A percentile compares a stretch with the other conserved stretches of the same genome.
Evolutionary conservation across 306 rosid genomes (phyloP).

Genomic region (Sindora glabra): DNA sequence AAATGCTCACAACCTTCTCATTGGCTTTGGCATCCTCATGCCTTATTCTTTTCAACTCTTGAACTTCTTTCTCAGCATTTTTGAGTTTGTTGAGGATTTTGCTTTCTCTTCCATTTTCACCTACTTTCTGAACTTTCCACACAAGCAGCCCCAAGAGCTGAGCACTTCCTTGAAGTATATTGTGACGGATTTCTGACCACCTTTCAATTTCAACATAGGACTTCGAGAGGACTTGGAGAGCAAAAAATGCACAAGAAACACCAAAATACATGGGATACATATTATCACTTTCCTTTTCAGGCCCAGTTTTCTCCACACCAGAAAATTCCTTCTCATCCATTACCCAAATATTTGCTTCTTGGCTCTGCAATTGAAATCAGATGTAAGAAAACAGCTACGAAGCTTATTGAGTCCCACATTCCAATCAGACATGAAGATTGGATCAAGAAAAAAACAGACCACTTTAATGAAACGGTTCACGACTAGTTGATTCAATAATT

Average conservation of each 20-base stretch:
- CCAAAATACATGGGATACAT: slow-evolving; percentile 76
- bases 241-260: slow-evolving; percentile 82
- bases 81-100: slow-evolving; percentile 33
- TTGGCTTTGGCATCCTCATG: slow-evolving; percentile 92
- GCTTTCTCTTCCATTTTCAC: slow-evolving; percentile 19
- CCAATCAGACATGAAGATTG: neutral
- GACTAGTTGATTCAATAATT: slow-evolving; percentile 20
- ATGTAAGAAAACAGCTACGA: slow-evolving; percentile 16
- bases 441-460: slow-evolving; percentile 8
- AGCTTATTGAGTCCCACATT: slow-evolving; percentile 10
- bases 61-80: slow-evolving; percentile 53
- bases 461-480: slow-evolving; percentile 3
- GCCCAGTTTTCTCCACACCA: slow-evolving; percentile 21
- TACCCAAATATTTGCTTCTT: slow-evolving; percentile 20
- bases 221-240: slow-evolving; percentile 49
- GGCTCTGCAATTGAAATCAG: slow-evolving; percentile 25
- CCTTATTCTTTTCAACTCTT: slow-evolving; percentile 62
- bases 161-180: slow-evolving; percentile 80
- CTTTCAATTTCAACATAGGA: slow-evolving; percentile 41
- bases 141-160: slow-evolving; percentile 70
- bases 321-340: slow-evolving; percentile 59
- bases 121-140: slow-evolving; percentile 68
- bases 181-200: slow-evolving; percentile 50
- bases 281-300: slow-evolving; percentile 38
- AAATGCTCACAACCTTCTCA: slow-evolving; percentile 88